A percentile compares a stretch with the other conserved stretches of the same genome.
phyloP scores from a whole-genome alignment of 495 filamentous ascomycete genomes.

The Aspergillus taichungensis region DNA sequence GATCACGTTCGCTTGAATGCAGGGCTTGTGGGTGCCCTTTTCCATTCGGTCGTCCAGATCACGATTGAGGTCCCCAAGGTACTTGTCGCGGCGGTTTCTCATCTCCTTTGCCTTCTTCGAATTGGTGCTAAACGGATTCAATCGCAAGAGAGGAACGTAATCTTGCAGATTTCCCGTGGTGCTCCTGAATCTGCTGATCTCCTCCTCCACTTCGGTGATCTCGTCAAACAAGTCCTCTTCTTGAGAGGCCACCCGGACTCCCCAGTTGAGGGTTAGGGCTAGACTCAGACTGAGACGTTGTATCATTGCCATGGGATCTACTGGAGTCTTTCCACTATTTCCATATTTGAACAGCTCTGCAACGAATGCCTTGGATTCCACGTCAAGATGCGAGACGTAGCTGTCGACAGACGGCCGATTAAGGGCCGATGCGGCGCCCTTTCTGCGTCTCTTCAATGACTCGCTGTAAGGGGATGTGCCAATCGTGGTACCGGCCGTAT shows the following conservation, averaged over 20 bases:
- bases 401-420: conserved; percentile 52
- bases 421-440: conserved; percentile 54
- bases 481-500: conserved; percentile 57
- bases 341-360: conserved; percentile 49
- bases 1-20: conserved; percentile 57
- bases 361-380: conserved; percentile 52
- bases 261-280: conserved; percentile 55
- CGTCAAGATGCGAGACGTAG: conserved; percentile 52
- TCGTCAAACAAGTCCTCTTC: conserved; percentile 53
- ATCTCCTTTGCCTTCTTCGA: conserved; percentile 46
- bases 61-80: conserved; percentile 42
- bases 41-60: conserved; percentile 49
- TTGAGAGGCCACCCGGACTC: conserved; percentile 46
- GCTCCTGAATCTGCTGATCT: conserved; percentile 48
- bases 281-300: conserved; percentile 49
- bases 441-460: conserved; percentile 52
- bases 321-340: conserved; percentile 38
- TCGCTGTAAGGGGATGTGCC: conserved; percentile 57
- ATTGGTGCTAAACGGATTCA: conserved; percentile 47
- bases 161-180: conserved; percentile 57
- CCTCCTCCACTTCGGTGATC: conserved; percentile 55
- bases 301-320: conserved; percentile 54
- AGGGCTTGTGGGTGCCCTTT: conserved; percentile 51
- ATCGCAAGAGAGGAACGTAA: conserved; percentile 51
- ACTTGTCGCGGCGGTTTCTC: conserved; percentile 51